These are phyloP conservation scores for Cladosporium halotolerans DNA, from an alignment of 2,329 filamentous ascomycete genomes.

Conservation along the genomic window DNA sequence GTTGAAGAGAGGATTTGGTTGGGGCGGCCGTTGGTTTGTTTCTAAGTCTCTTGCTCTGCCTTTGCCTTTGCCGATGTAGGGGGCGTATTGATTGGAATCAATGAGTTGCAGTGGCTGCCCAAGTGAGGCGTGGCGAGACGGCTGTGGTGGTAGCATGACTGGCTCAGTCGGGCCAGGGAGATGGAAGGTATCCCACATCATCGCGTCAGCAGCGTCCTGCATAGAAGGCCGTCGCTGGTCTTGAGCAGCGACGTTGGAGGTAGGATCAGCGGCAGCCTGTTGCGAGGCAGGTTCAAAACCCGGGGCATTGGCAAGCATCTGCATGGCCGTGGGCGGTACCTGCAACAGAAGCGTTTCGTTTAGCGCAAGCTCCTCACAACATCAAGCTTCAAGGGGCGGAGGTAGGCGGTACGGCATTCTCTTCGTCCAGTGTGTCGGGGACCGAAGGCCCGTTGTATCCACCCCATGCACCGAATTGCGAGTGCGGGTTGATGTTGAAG, in stretches of 20 bases:
- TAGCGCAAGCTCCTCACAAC: background rate
- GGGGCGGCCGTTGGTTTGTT: background rate
- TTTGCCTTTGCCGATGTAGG: conserved; percentile 7
- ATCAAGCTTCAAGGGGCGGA: background rate
- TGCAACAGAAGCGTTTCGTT: background rate
- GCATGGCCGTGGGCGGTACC: background rate
- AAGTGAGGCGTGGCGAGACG: background rate
- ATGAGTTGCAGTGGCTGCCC: conserved; percentile 2
- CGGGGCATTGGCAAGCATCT: background rate
- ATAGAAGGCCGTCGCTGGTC: conserved; percentile 5
- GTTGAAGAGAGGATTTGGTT: background rate
- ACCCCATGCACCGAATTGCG: conserved; percentile 27
- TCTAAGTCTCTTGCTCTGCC: conserved; percentile 6
- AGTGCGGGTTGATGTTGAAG: conserved; percentile 7
- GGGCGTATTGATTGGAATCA: background rate
- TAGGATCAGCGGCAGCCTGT: background rate
- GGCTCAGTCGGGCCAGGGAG: conserved; percentile 1
- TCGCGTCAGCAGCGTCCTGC: conserved; percentile 7
- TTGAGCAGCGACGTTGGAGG: background rate
- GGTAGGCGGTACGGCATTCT: conserved; percentile 27
- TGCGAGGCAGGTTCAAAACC: background rate
- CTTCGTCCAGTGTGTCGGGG: conserved; percentile 25
- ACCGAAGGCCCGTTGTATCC: conserved; percentile 22
- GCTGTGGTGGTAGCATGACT: conserved; percentile 5
- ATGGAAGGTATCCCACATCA: conserved; percentile 8